phyloP scores from a whole-genome alignment of 2,329 filamentous ascomycete genomes.

The Harringtonia lauricola region DNA sequence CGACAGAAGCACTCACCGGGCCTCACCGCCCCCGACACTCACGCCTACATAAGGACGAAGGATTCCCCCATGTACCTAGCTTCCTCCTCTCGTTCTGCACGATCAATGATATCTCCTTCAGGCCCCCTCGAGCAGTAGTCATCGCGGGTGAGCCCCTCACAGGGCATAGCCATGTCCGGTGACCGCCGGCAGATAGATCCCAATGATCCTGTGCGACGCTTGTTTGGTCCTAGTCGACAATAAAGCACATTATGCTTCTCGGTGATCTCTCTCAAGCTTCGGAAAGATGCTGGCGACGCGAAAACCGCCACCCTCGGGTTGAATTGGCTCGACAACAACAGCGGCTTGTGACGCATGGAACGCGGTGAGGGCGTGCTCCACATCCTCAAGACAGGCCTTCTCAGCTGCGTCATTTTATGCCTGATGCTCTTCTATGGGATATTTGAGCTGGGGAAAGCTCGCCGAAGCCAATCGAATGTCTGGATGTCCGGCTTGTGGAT shows the following conservation, averaged over 20 bases:
- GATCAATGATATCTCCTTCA: too few species aligned
- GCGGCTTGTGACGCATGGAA: slow-evolving; percentile 73
- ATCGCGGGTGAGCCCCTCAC: too few species aligned
- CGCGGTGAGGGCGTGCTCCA: slow-evolving; percentile 68
- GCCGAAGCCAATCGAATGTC: slow-evolving; percentile 90
- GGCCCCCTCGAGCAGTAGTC: too few species aligned
- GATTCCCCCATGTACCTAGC: too few species aligned
- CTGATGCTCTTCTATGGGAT: slow-evolving; percentile 70
- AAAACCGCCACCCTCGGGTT: slow-evolving; percentile 92
- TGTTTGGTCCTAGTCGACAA: slow-evolving; percentile 91
- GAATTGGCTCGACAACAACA: slow-evolving; percentile 79
- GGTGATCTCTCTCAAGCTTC: slow-evolving; percentile 67
- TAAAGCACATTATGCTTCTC: slow-evolving; percentile 71
- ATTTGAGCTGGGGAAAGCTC: slow-evolving; percentile 75
- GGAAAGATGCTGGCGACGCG: slow-evolving; percentile 83
- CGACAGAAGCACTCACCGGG: too few species aligned
- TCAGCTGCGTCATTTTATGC: slow-evolving; percentile 74
- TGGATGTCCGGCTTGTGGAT: slow-evolving; percentile 95
- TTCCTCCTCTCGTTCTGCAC: too few species aligned
- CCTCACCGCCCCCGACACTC: too few species aligned
- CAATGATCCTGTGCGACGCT: too few species aligned
- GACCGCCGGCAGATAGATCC: too few species aligned
- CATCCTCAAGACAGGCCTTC: slow-evolving; percentile 68
- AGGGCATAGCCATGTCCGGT: too few species aligned
- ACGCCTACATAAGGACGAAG: too few species aligned